These are phyloP conservation scores for Starmerella bacillaris DNA, from an alignment of 805 yeast species.

Conservation along the genomic window DNA sequence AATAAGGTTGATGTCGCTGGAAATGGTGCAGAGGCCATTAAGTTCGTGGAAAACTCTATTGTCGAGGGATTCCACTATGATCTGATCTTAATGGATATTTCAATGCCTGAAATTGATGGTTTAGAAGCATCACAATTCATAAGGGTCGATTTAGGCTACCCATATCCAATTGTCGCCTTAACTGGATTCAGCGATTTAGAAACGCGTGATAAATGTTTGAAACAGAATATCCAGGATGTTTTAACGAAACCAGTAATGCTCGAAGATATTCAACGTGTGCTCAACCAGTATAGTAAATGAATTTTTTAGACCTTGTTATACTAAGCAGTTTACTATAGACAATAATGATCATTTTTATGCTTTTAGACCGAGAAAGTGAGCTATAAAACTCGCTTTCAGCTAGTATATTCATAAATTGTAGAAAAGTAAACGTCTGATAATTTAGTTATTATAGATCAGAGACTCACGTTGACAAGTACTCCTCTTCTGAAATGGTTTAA, in stretches of 20 bases:
- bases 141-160: slow-evolving; percentile 43
- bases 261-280: slow-evolving; percentile 7
- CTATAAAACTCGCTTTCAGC: too few species aligned
- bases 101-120: slow-evolving; percentile 21
- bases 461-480: too few species aligned
- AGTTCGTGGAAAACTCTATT: slow-evolving; percentile 37
- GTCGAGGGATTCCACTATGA: slow-evolving; percentile 23
- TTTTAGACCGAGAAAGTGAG: too few species aligned
- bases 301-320: too few species aligned
- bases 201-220: slow-evolving; percentile 61
- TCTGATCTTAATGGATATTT: slow-evolving; percentile 21
- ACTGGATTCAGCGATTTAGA: slow-evolving; percentile 89
- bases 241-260: slow-evolving; percentile 66
- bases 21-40: slow-evolving; percentile 78
- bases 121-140: slow-evolving; percentile 30
- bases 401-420: too few species aligned
- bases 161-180: slow-evolving; percentile 69
- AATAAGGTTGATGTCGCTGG: slow-evolving; percentile 53
- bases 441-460: too few species aligned
- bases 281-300: background rate
- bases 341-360: too few species aligned
- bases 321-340: too few species aligned
- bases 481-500: too few species aligned
- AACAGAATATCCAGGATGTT: slow-evolving; percentile 76
- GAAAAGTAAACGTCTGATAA: too few species aligned